Evolutionary conservation across 441 rosid genomes (phyloP).

Genomic region (Metrosideros polymorpha): DNA sequence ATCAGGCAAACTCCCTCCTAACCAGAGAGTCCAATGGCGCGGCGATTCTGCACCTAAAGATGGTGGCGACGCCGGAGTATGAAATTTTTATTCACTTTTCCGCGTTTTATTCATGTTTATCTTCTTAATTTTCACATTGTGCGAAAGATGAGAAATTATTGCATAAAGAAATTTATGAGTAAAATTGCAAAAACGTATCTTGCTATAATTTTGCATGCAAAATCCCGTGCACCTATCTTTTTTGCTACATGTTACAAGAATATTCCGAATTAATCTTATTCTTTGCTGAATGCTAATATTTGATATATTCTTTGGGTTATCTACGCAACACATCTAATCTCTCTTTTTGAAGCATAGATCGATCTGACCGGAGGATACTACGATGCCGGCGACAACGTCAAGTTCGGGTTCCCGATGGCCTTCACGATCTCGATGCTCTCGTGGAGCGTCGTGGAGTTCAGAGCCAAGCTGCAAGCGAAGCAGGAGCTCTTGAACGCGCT

Average conservation of each 20-base stretch:
- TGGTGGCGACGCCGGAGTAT: constrained; percentile 24
- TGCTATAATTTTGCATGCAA: background rate
- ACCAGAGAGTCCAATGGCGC: constrained; percentile 38
- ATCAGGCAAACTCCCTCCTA: constrained; percentile 33
- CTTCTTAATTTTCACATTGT: background rate
- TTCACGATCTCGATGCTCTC: constrained; percentile 36
- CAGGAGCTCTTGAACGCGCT: constrained; percentile 15
- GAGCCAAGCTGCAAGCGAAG: background rate
- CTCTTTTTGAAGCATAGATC: background rate
- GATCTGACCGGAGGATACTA: constrained; percentile 38
- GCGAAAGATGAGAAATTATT: background rate
- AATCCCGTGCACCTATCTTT: background rate
- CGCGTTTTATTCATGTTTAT: background rate
- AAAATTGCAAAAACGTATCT: background rate
- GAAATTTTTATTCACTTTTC: background rate
- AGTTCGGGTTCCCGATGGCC: constrained; percentile 41
- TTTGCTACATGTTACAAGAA: background rate
- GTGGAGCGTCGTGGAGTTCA: constrained; percentile 38
- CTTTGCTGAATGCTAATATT: background rate
- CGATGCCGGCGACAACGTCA: constrained; percentile 43
- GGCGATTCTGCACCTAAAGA: constrained; percentile 38
- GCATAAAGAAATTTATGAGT: background rate
- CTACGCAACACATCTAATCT: background rate
- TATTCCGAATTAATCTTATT: background rate
- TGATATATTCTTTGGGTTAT: background rate